Evolutionary conservation across 2,329 filamentous ascomycete species (phyloP).

Genomic region (Sarocladium strictum): DNA sequence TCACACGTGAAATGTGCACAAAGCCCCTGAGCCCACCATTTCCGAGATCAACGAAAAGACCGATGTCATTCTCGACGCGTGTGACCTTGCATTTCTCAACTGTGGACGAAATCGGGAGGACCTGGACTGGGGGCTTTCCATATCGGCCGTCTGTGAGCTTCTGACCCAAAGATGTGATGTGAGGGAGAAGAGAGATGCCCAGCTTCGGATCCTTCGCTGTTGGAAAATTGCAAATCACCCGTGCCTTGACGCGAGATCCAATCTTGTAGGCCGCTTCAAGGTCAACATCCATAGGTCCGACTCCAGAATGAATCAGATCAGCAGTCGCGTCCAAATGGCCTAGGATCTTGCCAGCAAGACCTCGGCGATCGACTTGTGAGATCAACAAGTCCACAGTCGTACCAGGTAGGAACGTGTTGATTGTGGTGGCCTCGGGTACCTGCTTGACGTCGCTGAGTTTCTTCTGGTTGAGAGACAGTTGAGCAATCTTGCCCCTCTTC

Average conservation of each 20-base stretch:
- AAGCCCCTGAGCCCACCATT: conserved; percentile 67
- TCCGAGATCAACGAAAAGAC: conserved; percentile 71
- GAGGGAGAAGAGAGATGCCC: conserved; percentile 82
- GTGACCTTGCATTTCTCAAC: conserved; percentile 73
- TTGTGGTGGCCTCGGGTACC: conserved; percentile 72
- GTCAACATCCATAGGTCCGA: conserved; percentile 61
- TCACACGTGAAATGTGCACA: conserved; percentile 88
- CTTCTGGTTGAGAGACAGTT: conserved; percentile 70
- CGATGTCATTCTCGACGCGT: conserved; percentile 73
- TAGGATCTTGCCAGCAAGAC: conserved; percentile 86
- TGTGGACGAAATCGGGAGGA: conserved; percentile 66
- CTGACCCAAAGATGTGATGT: conserved; percentile 60
- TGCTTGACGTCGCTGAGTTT: conserved; percentile 63
- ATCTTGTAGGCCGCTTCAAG: conserved; percentile 74
- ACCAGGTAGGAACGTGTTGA: conserved; percentile 86
- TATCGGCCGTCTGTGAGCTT: conserved; percentile 31
- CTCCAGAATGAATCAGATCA: conserved; percentile 83
- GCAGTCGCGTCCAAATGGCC: conserved; percentile 87
- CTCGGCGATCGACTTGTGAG: conserved; percentile 65
- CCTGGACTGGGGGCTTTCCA: conserved; percentile 46
- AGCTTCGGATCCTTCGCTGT: conserved; percentile 73
- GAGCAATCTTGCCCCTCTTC: conserved; percentile 76
- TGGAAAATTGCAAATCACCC: conserved; percentile 84
- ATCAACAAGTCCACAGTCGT: conserved; percentile 83
- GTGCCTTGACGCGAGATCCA: conserved; percentile 76